A percentile compares a stretch with the other conserved stretches of the same genome.
These are phyloP conservation scores for Dryadomyces sulphureus DNA, from an alignment of 2,329 filamentous ascomycete species.

Conservation along the genomic window DNA sequence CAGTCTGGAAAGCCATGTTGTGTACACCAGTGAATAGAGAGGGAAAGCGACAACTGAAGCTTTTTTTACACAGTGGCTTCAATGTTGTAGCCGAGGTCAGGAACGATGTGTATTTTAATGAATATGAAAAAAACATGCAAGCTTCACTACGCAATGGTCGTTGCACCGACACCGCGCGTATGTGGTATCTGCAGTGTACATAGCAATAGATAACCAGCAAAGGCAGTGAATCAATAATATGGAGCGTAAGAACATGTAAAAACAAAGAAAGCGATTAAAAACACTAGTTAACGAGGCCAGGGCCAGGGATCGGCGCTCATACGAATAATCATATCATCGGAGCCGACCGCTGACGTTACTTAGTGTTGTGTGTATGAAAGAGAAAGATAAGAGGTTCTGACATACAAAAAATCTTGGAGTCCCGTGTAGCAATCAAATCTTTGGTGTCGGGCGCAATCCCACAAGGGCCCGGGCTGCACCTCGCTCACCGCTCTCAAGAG, in stretches of 20 bases:
- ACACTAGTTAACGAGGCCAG: background rate
- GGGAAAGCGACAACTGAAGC: no score
- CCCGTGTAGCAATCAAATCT: background rate
- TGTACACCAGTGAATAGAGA: background rate
- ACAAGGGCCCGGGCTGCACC: conserved; percentile 27
- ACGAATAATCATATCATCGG: background rate
- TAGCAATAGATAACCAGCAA: no score
- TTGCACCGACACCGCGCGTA: no score
- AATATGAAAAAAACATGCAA: no score
- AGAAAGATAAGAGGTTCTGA: no score
- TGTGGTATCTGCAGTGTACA: no score
- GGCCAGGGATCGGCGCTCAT: background rate
- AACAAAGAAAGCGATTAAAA: background rate
- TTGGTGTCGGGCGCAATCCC: background rate
- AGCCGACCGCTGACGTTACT: background rate
- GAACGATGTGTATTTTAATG: no score
- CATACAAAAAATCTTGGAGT: no score
- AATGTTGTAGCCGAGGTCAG: no score
- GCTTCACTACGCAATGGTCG: no score
- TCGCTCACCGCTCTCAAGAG: conserved; percentile 30
- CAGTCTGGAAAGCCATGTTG: conserved; percentile 1
- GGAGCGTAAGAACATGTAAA: background rate
- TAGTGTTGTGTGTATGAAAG: background rate
- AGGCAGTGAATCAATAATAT: no score
- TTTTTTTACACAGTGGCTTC: no score